phyloP scores from a whole-genome alignment of 1,139 yeast species.

The Debaryomyces robertsiae region DNA sequence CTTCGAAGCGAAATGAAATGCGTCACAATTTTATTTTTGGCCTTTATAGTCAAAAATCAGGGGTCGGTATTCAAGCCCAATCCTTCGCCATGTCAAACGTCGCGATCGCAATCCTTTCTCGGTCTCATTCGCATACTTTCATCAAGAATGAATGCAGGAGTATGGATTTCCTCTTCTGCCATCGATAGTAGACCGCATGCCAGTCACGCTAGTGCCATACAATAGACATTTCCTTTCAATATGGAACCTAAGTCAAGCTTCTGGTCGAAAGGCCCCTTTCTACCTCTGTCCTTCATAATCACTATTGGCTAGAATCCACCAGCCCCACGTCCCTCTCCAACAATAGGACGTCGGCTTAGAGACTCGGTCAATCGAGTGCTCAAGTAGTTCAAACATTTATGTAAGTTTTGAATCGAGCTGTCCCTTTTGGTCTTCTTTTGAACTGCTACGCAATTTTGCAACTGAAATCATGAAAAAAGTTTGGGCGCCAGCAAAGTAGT shows the following conservation, averaged over 20 bases:
- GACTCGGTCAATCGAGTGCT: slow-evolving; percentile 8
- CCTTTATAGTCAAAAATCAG: too few relatives aligned
- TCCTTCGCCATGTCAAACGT: not conserved
- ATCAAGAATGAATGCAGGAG: slow-evolving; percentile 12
- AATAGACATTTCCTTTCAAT: not conserved
- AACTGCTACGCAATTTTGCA: slow-evolving; percentile 22
- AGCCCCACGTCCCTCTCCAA: slow-evolving; percentile 22
- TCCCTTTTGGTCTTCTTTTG: slow-evolving; percentile 19
- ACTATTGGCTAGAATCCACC: slow-evolving; percentile 22
- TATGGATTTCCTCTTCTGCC: slow-evolving; percentile 12
- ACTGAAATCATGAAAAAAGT: slow-evolving; percentile 21
- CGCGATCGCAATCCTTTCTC: slow-evolving; percentile 21
- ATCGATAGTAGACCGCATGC: slow-evolving; percentile 30
- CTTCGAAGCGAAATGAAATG: too few relatives aligned
- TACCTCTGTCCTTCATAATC: slow-evolving; percentile 18
- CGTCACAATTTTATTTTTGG: too few relatives aligned
- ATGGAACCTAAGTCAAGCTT: not conserved
- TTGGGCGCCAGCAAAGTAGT: slow-evolving; percentile 17
- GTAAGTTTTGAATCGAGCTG: slow-evolving; percentile 17
- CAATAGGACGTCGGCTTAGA: slow-evolving; percentile 21
- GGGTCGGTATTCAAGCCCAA: not conserved
- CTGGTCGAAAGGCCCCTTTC: slow-evolving; percentile 17
- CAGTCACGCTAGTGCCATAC: slow-evolving; percentile 29
- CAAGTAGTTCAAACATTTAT: slow-evolving; percentile 16
- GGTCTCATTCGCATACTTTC: not conserved